Conservation (phyloP, 768 basidiomycete genomes). For the Boletus patriciae region DNA sequence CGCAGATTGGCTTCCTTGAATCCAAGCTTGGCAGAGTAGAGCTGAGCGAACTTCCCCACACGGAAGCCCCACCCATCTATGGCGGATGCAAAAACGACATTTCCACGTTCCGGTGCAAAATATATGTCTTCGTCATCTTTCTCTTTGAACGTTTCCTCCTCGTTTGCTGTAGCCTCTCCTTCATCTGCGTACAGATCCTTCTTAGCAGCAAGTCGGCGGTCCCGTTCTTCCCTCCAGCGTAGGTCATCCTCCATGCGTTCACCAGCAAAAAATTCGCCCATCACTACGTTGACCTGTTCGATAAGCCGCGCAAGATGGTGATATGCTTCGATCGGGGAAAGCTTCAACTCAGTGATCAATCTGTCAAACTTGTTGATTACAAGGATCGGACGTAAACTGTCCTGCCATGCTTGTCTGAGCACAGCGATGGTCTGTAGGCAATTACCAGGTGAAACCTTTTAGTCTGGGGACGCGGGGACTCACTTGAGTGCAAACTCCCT, state of each 20-base stretch:
- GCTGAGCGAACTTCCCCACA: slow-evolving; percentile 87
- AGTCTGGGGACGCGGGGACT: slow-evolving; percentile 22
- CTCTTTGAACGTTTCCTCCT: slow-evolving; percentile 78
- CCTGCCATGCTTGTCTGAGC: slow-evolving; percentile 90
- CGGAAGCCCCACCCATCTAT: slow-evolving; percentile 98
- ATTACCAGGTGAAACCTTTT: neutral
- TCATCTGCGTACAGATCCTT: slow-evolving; percentile 70
- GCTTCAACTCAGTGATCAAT: slow-evolving; percentile 88
- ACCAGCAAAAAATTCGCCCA: slow-evolving; percentile 93
- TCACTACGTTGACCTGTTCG: slow-evolving; percentile 97
- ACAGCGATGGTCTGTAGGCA: slow-evolving; percentile 83
- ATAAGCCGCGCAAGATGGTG: slow-evolving; percentile 92
- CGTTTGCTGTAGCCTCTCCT: slow-evolving; percentile 57
- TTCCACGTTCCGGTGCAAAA: slow-evolving; percentile 93
- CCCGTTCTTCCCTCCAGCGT: slow-evolving; percentile 90
- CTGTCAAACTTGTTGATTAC: slow-evolving; percentile 98
- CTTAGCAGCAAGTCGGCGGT: slow-evolving; percentile 74
- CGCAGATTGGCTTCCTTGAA: slow-evolving; percentile 86
- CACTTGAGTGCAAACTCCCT: slow-evolving; percentile 98
- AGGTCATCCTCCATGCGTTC: slow-evolving; percentile 97
- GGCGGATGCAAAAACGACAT: slow-evolving; percentile 94
- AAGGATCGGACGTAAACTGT: slow-evolving; percentile 84
- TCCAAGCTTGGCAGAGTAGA: slow-evolving; percentile 87
- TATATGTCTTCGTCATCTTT: slow-evolving; percentile 98
- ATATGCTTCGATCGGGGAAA: slow-evolving; percentile 89